Evolutionary conservation across 139 green algal species (phyloP).

Genomic region (Auxenochlorella pyrenoidosa): DNA sequence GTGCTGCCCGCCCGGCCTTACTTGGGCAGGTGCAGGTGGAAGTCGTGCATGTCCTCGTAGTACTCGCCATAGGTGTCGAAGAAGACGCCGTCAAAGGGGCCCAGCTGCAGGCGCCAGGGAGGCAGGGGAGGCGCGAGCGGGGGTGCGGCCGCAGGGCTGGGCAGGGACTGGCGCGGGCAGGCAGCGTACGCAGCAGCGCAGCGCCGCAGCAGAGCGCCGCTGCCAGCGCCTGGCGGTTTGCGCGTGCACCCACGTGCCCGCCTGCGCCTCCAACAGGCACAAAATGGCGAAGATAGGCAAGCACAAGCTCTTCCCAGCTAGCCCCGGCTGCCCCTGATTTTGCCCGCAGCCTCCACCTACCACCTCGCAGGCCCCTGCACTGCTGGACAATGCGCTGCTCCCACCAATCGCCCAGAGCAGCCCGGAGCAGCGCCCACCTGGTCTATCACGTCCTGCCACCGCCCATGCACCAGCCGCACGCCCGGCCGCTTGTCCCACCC

Average conservation of each 20-base stretch:
- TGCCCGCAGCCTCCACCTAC: too few species aligned
- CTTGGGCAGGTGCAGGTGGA: constrained; percentile 84
- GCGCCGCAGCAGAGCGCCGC: background rate
- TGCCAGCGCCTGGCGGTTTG: background rate
- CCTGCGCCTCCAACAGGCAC: too few species aligned
- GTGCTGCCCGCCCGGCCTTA: too few species aligned
- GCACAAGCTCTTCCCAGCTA: too few species aligned
- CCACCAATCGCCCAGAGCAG: too few species aligned
- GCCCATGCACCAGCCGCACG: constrained; percentile 85
- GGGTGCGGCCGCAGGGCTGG: too few species aligned
- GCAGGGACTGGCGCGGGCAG: background rate
- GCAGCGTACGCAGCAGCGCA: background rate
- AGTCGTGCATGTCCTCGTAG: constrained; percentile 73
- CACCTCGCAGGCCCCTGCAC: too few species aligned
- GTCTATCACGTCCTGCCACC: constrained; percentile 91
- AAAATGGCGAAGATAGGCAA: too few species aligned
- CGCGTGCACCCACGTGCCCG: too few species aligned
- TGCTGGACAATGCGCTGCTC: too few species aligned
- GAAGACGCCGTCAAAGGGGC: constrained; percentile 91
- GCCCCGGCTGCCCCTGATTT: too few species aligned
- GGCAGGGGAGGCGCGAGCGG: background rate
- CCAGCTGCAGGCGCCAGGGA: background rate
- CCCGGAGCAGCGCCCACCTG: constrained; percentile 54
- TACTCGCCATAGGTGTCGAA: constrained; percentile 94
- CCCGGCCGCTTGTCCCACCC: constrained; percentile 84